Base-by-base conservation (phyloP, 495 filamentous ascomycete genomes). In the Cudoniella acicularis region DNA sequence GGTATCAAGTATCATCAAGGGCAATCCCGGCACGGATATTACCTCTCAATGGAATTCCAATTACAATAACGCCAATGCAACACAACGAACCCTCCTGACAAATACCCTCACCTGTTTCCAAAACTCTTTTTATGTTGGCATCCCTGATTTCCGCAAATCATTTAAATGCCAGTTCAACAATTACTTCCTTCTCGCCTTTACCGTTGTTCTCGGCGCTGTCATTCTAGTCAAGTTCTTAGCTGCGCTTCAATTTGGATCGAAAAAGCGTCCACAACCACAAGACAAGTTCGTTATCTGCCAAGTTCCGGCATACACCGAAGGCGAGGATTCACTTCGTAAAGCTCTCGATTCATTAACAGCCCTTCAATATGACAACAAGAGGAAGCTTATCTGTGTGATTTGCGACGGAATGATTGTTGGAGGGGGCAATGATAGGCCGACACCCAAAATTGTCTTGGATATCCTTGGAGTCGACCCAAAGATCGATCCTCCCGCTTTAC, bases 201-300 rank as follows among this genome's bases (percentile, higher is more conserved):
- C 91, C 42, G 77, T 92, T 63, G 75, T 96, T 23, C 77, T 98
- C 43, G 90, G 88, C 67, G 53, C 80, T 11, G 90, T 96, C 53
- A 89, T 98, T 57, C 63, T 87, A 16, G 76, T 87, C 72, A 98
- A 98, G 74, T 98, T 98, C 78, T 72, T 98, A 65, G 88, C 94
- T 55, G 94, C 94, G 46, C 79, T 98, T 23, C 94, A 98, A 69
- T 87, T 98, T 60, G 93, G 94, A 17, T 88, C 90, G 49, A 97
- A 96, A 74, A 86, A 89, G 25, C 88, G 91, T 17, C 94, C 94
- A 3, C 78, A 87, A 17, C 87, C 91, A 23, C 94, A 98, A 73
- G 94, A 98, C 70, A 98, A 97, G 70, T 98, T 98, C 59, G 94
- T 98, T 59, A 97, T 98, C 61, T 98, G 94, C 76, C 88, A 96